Evolutionary conservation across 2,329 filamentous ascomycete species (phyloP).

Genomic region (Fusarium vanettenii): DNA sequence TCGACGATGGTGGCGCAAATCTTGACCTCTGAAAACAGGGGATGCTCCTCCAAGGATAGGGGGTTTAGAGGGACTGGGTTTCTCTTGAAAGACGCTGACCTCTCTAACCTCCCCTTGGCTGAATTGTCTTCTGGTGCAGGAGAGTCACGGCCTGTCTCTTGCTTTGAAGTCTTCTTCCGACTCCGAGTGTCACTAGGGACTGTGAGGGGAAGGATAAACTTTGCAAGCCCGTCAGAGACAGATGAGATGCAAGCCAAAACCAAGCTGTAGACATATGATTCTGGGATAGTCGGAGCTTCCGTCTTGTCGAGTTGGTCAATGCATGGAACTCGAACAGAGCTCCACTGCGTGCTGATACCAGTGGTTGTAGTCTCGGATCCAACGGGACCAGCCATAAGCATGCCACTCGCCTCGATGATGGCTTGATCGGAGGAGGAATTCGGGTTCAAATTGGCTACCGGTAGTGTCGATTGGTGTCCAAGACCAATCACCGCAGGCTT

Average conservation of each 20-base stretch:
- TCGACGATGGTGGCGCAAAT: conserved; percentile 87
- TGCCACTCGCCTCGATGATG: conserved; percentile 88
- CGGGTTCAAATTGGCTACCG: conserved; percentile 68
- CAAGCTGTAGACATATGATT: conserved; percentile 93
- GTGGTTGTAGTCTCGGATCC: conserved; percentile 74
- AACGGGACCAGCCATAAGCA: conserved; percentile 83
- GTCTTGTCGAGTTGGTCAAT: conserved; percentile 95
- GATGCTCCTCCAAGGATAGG: conserved; percentile 77
- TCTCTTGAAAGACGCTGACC: conserved; percentile 76
- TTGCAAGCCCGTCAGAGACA: conserved; percentile 91
- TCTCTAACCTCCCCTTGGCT: conserved; percentile 58
- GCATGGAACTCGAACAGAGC: conserved; percentile 84
- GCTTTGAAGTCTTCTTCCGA: conserved; percentile 61
- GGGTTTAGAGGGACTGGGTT: conserved; percentile 88
- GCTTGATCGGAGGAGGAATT: conserved; percentile 78
- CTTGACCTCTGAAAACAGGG: conserved; percentile 76
- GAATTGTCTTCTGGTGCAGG: conserved; percentile 51
- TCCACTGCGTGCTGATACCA: conserved; percentile 93
- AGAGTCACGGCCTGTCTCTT: conserved; percentile 58
- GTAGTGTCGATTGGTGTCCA: conserved; percentile 87
- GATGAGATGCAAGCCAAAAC: conserved; percentile 89
- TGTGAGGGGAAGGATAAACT: conserved; percentile 91
- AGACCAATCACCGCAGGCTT: conserved; percentile 90
- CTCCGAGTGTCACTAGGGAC: conserved; percentile 76
- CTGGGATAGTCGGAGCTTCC: conserved; percentile 83